A percentile compares a stretch with the other conserved stretches of the same genome.
Evolutionary conservation across 305 asterid genomes (phyloP).

Genomic region (Fraxinus albicans): DNA sequence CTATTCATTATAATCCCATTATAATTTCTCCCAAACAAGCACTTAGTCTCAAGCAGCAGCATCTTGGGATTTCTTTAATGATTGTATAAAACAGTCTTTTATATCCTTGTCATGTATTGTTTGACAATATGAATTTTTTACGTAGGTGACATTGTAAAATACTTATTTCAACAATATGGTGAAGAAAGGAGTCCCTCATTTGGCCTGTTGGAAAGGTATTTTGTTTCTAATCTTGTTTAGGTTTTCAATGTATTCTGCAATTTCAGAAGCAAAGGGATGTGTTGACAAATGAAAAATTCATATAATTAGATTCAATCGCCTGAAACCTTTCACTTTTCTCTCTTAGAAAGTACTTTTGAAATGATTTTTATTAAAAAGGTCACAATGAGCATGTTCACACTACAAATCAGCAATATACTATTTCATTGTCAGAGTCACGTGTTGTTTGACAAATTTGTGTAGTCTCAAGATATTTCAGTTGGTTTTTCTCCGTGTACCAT

Average conservation of each 20-base stretch:
- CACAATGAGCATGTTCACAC: not conserved
- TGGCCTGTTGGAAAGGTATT: slow-evolving; percentile 73
- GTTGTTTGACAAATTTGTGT: not conserved
- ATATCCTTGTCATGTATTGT: not conserved
- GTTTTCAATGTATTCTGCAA: not conserved
- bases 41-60: not conserved
- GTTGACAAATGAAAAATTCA: not conserved
- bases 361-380: not conserved
- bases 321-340: not conserved
- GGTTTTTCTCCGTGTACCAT: not conserved
- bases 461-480: not conserved
- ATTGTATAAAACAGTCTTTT: not conserved
- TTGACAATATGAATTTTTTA: slow-evolving; percentile 15
- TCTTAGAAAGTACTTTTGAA: not conserved
- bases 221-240: not conserved
- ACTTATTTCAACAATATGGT: slow-evolving; percentile 72
- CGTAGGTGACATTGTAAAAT: slow-evolving; percentile 69
- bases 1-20: not conserved
- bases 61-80: not conserved
- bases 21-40: not conserved
- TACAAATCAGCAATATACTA: not conserved
- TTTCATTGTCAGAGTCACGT: not conserved
- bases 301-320: not conserved
- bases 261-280: not conserved
- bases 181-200: slow-evolving; percentile 60